These are phyloP conservation scores for Daldinia decipiens DNA, from an alignment of 495 filamentous ascomycete species.

Conservation along the genomic window DNA sequence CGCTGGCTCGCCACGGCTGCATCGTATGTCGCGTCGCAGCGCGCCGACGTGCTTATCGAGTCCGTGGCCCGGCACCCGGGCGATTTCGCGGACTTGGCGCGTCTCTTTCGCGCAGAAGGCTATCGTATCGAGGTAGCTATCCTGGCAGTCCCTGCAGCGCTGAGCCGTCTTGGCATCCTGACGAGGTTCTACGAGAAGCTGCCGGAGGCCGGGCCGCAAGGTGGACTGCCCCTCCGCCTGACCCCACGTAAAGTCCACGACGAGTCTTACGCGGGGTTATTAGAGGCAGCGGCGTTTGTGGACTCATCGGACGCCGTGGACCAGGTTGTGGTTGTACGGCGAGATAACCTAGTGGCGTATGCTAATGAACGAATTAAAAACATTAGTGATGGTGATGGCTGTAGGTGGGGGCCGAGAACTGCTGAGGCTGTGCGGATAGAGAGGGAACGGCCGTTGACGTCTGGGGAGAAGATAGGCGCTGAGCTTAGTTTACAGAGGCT, in stretches of 20 bases:
- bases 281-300: conserved; percentile 45
- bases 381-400: not conserved
- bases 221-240: conserved; percentile 45
- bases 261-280: conserved; percentile 49
- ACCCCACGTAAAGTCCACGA: conserved; percentile 54
- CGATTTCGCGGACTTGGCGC: conserved; percentile 47
- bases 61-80: conserved; percentile 48
- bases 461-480: conserved; percentile 34
- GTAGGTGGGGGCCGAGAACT: conserved; percentile 20
- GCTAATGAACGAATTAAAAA: conserved; percentile 26
- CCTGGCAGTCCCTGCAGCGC: conserved; percentile 47
- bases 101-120: conserved; percentile 30
- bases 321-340: conserved; percentile 45
- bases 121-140: conserved; percentile 49
- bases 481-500: conserved; percentile 42
- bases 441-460: conserved; percentile 41
- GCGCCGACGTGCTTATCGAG: conserved; percentile 48
- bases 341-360: conserved; percentile 42
- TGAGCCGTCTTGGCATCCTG: conserved; percentile 51
- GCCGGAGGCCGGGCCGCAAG: conserved; percentile 43
- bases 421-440: conserved; percentile 41
- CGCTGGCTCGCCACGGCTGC: conserved; percentile 51
- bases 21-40: conserved; percentile 23
- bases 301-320: conserved; percentile 39
- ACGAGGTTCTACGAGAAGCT: conserved; percentile 42